A percentile compares a stretch with the other conserved stretches of the same genome.
Evolutionary conservation across 129 eudicot genomes (phyloP).

Genomic region (Logfia minima): DNA sequence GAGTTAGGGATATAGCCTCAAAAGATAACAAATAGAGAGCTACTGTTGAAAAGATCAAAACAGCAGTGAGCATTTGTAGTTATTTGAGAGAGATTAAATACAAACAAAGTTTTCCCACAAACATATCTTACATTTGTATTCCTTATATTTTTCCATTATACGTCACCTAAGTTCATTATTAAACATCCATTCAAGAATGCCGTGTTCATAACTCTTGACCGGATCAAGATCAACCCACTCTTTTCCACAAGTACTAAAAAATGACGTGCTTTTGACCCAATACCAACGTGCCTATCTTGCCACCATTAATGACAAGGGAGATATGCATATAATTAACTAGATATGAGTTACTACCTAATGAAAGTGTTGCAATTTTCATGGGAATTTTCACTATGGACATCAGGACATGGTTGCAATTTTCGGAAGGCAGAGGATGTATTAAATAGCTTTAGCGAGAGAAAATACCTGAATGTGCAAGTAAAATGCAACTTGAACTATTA

Average conservation of each 20-base stretch:
- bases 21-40: too few relatives aligned
- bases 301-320: not conserved
- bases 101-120: too few relatives aligned
- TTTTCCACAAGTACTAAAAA: not conserved
- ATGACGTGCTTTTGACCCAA: not conserved
- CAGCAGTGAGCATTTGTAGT: too few relatives aligned
- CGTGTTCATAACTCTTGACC: too few relatives aligned
- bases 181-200: too few relatives aligned
- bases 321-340: not conserved
- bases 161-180: too few relatives aligned
- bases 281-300: not conserved
- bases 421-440: not conserved
- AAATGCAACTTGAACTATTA: conserved; percentile 95
- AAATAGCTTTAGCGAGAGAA: not conserved
- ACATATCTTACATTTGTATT: too few relatives aligned
- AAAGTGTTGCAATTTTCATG: not conserved
- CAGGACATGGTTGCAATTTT: not conserved
- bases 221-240: not conserved
- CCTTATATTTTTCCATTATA: too few relatives aligned
- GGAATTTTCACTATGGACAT: not conserved
- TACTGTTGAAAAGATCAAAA: too few relatives aligned
- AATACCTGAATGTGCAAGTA: conserved; percentile 87
- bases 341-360: not conserved
- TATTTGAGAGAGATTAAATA: too few relatives aligned
- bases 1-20: too few relatives aligned